Base-by-base conservation (phyloP, 805 yeast species). In the Yarrowia bubula region DNA sequence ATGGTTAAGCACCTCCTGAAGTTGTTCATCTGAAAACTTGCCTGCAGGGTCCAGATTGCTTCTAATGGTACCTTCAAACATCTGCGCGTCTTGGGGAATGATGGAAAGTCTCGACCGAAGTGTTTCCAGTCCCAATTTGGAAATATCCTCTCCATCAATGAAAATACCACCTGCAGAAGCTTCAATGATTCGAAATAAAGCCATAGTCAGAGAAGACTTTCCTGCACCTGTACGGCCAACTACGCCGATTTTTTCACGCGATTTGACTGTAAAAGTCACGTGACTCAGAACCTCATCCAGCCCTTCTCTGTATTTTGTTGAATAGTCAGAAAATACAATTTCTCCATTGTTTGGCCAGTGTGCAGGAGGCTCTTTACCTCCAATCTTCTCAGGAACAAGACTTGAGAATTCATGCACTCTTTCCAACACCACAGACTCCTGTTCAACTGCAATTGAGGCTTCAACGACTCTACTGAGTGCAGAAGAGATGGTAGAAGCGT, bases 381-480 rank as follows among this genome's bases (percentile, higher is more conserved):
- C n/a, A n/a, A n/a, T n/a, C n/a, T n/a, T n/a, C n/a, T n/a, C n/a
- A n/a, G n/a, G n/a, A n/a, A n/a, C n/a, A n/a, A n/a, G n/a, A n/a
- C n/a, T n/a, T n/a, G n/a, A 28, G 50, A 28, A 87, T 87, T 93
- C 90, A 78, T 91, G 97, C 67, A 95, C 79, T 77, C 99, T 86
- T 77, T 95, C 99, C 39, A 92, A 96, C 6, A 98, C 90, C 78
- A 95, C 95, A 96, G 95, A 91, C 72, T 89, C 87, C 89, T 93
- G 90, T 78, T 93, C 99, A 67, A 91, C 87, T 70, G 83, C 84
- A 7, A 98, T 89, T 72, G 92, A 93, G 72, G 90, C 82, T 77
- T 98, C 86, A 33, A 93, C 96, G 67, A 91, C 80, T 97, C 98
- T 69, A 88, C 93, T 33, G 90, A 88, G 77, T 92, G 91, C 4